Conservation (phyloP, 768 basidiomycete genomes). For the Candolleomyces eurysporus region DNA sequence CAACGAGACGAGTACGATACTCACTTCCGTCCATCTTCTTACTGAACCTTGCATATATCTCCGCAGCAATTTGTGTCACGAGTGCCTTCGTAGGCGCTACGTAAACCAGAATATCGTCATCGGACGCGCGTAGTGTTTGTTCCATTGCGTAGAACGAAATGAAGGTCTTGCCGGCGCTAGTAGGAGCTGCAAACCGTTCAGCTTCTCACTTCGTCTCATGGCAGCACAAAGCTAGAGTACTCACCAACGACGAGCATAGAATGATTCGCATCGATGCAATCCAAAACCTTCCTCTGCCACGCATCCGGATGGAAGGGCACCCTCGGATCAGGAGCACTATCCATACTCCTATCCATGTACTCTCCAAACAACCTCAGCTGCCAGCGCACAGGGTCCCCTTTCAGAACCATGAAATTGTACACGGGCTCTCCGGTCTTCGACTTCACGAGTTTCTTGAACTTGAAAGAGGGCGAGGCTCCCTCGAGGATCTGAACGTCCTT, state of each 20-base stretch:
- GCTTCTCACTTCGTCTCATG: background rate
- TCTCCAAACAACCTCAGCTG: constrained; percentile 70
- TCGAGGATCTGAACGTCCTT: constrained; percentile 12
- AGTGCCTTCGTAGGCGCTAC: constrained; percentile 76
- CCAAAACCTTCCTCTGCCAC: constrained; percentile 68
- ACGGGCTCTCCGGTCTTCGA: constrained; percentile 38
- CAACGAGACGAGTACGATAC: constrained; percentile 14
- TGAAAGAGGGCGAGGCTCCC: constrained; percentile 41
- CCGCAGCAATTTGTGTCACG: constrained; percentile 69
- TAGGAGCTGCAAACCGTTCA: constrained; percentile 45
- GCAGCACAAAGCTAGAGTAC: constrained; percentile 15
- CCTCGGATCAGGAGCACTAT: constrained; percentile 52
- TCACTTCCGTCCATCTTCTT: constrained; percentile 46
- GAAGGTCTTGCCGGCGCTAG: constrained; percentile 75
- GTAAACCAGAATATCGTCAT: constrained; percentile 69
- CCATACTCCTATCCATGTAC: constrained; percentile 73
- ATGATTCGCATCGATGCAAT: constrained; percentile 54
- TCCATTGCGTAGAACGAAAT: constrained; percentile 81
- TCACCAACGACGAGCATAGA: constrained; percentile 68
- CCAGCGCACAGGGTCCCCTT: constrained; percentile 59
- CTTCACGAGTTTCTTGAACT: constrained; percentile 54
- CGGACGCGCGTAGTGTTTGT: constrained; percentile 55
- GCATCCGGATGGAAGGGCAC: constrained; percentile 67
- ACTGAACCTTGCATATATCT: constrained; percentile 66
- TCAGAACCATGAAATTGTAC: constrained; percentile 53